Base-by-base conservation (phyloP, 192 early-diverging fungal genomes). In the Diversispora epigaea region DNA sequence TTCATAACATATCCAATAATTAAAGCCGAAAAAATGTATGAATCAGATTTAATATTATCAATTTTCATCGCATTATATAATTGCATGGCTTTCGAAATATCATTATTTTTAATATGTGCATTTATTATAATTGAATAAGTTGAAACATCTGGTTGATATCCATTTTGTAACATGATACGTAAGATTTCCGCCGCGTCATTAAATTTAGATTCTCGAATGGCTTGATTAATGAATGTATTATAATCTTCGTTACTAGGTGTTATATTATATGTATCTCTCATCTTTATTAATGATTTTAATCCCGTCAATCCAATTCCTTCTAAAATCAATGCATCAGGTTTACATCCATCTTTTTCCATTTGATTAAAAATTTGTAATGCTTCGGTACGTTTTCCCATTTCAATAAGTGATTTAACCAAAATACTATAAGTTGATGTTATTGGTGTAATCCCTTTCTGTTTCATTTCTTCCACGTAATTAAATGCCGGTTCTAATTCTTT, bases 121-220 rank as follows among this genome's bases (percentile, higher is more conserved):
- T 80, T 74, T 22, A 82, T 82, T 9, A 82, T 6, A 43, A 84
- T 80, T 11, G 70, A 60, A 68, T 84, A 82, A 8, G 77, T 84
- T 15, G 63, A 76, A 12, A 60, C n/a, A 64, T 80, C 73, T n/a
- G 79, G 60, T 17, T 58, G 12, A 4, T 80, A 44, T 9, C 22
- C 57, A 4, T 67, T 63, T 25, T 76, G 17, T 55, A 54, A 44
- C 77, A 84, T 77, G 11, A 19, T 8, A 45, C 62, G 15, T 56
- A 76, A 80, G 6, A 82, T 73, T 17, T 76, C 54, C 14, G 78
- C 40, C 1, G 83, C 83, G 4, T 80, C 56, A 25, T 19, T 41
- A 41, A 76, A 77, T 25, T 78, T 52, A 41, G 82, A 82, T 43
- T 58, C 54, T 56, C 25, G 66, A 3, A 82, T 52, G 19, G 43